Percentiles rank a stretch among this genome's conserved stretches.
These are phyloP conservation scores for Xylaria sp. DNA, from an alignment of 2,329 filamentous ascomycete genomes.

Conservation along the genomic window DNA sequence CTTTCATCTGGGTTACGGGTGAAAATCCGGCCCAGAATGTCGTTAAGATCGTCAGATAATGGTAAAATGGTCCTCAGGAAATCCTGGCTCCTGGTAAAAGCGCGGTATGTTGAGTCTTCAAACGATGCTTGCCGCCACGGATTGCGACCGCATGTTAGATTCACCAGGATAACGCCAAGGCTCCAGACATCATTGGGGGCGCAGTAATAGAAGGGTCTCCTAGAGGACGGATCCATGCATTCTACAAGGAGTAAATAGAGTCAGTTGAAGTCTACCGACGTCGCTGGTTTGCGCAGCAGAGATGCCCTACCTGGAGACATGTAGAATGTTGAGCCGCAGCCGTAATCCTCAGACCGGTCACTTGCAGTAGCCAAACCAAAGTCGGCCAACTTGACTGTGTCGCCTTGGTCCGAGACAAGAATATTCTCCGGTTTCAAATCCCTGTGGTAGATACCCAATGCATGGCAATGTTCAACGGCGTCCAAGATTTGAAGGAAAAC, in stretches of 20 bases:
- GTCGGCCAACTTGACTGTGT: slow-evolving; percentile 93
- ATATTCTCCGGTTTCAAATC: slow-evolving; percentile 99
- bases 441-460: slow-evolving; percentile 91
- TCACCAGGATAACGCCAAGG: slow-evolving; percentile 96
- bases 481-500: slow-evolving; percentile 96
- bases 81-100: slow-evolving; percentile 81
- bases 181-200: slow-evolving; percentile 98
- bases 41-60: slow-evolving; percentile 85
- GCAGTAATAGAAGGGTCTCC: slow-evolving; percentile 83
- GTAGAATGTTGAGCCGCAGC: slow-evolving; percentile 98
- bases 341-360: slow-evolving; percentile 86
- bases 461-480: slow-evolving; percentile 95
- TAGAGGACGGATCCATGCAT: slow-evolving; percentile 79
- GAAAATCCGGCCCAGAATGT: slow-evolving; percentile 86
- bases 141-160: slow-evolving; percentile 96
- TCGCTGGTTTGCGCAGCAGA: slow-evolving; percentile 22
- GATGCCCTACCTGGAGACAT: slow-evolving; percentile 91
- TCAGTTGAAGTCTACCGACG: slow-evolving; percentile 32
- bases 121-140: slow-evolving; percentile 96
- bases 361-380: slow-evolving; percentile 94
- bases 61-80: slow-evolving; percentile 95
- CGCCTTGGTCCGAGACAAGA: slow-evolving; percentile 84
- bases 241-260: slow-evolving; percentile 59
- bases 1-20: slow-evolving; percentile 82
- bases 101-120: slow-evolving; percentile 94